Evolutionary conservation across 1,284 basidiomycete species (phyloP), one percentile per base, ranked within the genome.

Genomic region (Ceratorhiza oryzae-sativae): DNA sequence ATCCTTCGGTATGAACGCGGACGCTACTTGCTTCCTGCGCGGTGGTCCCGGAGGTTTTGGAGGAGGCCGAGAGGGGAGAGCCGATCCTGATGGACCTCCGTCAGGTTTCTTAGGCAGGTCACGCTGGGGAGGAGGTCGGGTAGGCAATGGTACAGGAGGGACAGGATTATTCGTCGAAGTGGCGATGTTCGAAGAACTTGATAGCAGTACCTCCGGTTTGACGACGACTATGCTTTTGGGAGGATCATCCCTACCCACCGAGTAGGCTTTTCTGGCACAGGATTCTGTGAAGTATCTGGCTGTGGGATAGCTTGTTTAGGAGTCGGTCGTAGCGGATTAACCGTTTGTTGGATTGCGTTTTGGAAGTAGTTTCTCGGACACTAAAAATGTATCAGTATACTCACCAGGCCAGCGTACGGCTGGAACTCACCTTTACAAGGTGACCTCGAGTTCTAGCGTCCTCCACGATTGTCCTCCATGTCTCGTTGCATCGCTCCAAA

Each of bases 401-500:
- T 3, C 18, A 48, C 10, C 12, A 13, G 23, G n/a, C 20, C 46
- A 20, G 36, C 4, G 6, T 55, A 13, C 36, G n/a, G 6, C 23
- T 8, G 34, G 36, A 36, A 78, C 82, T 75, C 72, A 84, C 84
- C 56, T 83, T 77, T 36, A 81, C 74, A 9, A 84, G 77, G 42
- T 82, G 78, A 0, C 78, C 78, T 41, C 84, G 77, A 8, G 80
- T 77, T 70, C 87, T 84, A 0, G 95, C 94, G 79, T 98, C 91
- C 9, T 82, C 80, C 25, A 97, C 85, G 46, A 97, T 94, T 32
- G 84, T 82, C 70, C 84, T 86, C 95, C 95, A 98, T 13, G 85
- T 88, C 20, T 84, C 81, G 76, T 98, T 91, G 74, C 93, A 93
- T 68, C 94, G 85, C 78, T 94, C 90, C 9, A 98, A 84, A 1